A percentile compares a stretch with the other conserved stretches of the same genome.
Conservation (phyloP, 345 rosid species). For the Excoecaria cochinchinensis region DNA sequence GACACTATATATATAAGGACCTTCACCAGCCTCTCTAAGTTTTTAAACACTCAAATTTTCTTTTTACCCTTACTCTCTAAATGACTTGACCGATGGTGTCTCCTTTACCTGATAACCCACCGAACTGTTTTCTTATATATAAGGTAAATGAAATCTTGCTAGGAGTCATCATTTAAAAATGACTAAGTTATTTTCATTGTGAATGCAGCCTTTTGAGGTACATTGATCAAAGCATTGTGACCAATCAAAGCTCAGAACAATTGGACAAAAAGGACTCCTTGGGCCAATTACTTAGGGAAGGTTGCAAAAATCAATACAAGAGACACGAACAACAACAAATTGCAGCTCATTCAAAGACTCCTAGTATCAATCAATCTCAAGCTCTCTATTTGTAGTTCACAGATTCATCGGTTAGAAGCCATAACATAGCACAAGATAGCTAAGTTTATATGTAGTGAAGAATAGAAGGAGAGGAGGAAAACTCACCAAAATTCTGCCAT, state of each 20-base stretch:
- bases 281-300: background rate
- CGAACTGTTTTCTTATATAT: too few species aligned
- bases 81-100: too few species aligned
- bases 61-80: too few species aligned
- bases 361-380: background rate
- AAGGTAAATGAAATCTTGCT: too few species aligned
- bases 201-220: background rate
- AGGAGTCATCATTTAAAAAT: too few species aligned
- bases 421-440: background rate
- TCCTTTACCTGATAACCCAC: too few species aligned
- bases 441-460: background rate
- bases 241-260: background rate
- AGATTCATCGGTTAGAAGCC: background rate
- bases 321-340: background rate
- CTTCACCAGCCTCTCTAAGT: too few species aligned
- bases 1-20: too few species aligned
- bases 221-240: background rate
- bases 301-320: background rate
- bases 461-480: constrained; percentile 17
- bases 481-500: constrained; percentile 96
- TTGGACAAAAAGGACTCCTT: background rate
- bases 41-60: too few species aligned
- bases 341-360: background rate
- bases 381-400: background rate
- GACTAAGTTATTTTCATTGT: too few species aligned